These are phyloP conservation scores for Scolecobasidium constrictum DNA, from an alignment of 2,329 filamentous ascomycete species.

Conservation along the genomic window DNA sequence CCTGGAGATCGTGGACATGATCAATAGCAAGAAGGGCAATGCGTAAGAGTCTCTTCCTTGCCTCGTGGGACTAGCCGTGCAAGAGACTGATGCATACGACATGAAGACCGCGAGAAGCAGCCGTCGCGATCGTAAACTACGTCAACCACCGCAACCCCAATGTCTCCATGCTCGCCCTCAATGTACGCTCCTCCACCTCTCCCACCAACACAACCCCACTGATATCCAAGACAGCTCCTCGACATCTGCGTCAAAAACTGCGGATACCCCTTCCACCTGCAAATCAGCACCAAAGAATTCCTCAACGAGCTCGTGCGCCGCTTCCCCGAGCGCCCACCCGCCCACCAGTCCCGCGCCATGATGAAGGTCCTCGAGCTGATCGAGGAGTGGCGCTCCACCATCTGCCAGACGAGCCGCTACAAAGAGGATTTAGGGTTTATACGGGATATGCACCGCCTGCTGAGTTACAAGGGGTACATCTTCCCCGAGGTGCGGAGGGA, in stretches of 20 bases:
- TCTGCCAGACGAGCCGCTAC: constrained; percentile 96
- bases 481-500: constrained; percentile 89
- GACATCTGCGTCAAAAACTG: constrained; percentile 99
- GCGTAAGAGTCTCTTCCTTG: constrained; percentile 39
- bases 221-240: constrained; percentile 50
- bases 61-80: too few species aligned
- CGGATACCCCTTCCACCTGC: constrained; percentile 96
- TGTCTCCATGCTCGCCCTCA: constrained; percentile 79
- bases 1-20: constrained; percentile 89
- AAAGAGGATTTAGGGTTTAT: constrained; percentile 96
- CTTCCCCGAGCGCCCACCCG: constrained; percentile 86
- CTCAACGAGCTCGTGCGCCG: constrained; percentile 94
- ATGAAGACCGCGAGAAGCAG: constrained; percentile 72
- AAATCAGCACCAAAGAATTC: constrained; percentile 98
- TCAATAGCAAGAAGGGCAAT: constrained; percentile 95
- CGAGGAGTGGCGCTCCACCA: constrained; percentile 96
- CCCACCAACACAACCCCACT: background rate
- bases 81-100: constrained; percentile 14
- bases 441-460: constrained; percentile 88
- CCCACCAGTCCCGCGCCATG: constrained; percentile 79
- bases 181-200: constrained; percentile 31
- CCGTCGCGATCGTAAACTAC: constrained; percentile 82
- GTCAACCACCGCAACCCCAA: constrained; percentile 97
- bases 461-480: constrained; percentile 94
- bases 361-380: constrained; percentile 88